Percentiles rank a stretch among this genome's conserved stretches.
Conservation (phyloP, 257 asterid genomes). For the Capsicum pubescens region DNA sequence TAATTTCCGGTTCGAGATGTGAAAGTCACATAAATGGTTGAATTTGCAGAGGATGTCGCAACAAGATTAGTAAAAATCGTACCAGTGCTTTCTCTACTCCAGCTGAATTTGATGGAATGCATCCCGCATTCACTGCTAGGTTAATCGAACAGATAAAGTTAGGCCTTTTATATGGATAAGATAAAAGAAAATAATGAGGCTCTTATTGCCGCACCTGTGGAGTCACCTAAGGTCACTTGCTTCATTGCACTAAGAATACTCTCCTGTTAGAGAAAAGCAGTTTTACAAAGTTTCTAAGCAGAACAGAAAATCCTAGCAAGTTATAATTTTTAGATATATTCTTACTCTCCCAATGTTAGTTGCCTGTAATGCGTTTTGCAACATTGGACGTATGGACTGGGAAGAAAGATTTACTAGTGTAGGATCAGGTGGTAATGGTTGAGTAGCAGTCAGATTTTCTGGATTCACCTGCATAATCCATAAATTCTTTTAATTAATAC, state of each 20-base stretch:
- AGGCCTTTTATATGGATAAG: constrained; percentile 21
- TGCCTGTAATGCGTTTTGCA: constrained; percentile 69
- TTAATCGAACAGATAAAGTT: constrained; percentile 34
- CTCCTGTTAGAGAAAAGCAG: constrained; percentile 54
- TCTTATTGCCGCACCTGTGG: constrained; percentile 56
- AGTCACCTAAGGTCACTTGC: constrained; percentile 51
- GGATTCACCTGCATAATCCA: constrained; percentile 60
- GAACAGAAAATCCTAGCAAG: constrained; percentile 11
- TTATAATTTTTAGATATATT: constrained; percentile 26
- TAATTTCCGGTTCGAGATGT: neutral
- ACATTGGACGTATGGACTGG: constrained; percentile 56
- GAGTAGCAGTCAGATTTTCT: constrained; percentile 49
- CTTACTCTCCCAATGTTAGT: constrained; percentile 81
- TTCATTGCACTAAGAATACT: constrained; percentile 65
- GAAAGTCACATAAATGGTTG: neutral
- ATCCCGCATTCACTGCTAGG: constrained; percentile 51
- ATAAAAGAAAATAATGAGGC: constrained; percentile 23
- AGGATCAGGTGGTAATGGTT: constrained; percentile 54
- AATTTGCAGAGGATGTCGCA: neutral
- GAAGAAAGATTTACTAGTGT: constrained; percentile 51
- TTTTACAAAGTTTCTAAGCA: neutral
- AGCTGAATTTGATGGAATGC: constrained; percentile 37
- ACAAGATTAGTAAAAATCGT: constrained; percentile 29
- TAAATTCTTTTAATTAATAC: constrained; percentile 23
- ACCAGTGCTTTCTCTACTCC: constrained; percentile 70